Percentiles rank a stretch among this genome's conserved stretches.
Conservation (phyloP, 2,329 filamentous ascomycete species). For the Microcyclospora tardicrescens region DNA sequence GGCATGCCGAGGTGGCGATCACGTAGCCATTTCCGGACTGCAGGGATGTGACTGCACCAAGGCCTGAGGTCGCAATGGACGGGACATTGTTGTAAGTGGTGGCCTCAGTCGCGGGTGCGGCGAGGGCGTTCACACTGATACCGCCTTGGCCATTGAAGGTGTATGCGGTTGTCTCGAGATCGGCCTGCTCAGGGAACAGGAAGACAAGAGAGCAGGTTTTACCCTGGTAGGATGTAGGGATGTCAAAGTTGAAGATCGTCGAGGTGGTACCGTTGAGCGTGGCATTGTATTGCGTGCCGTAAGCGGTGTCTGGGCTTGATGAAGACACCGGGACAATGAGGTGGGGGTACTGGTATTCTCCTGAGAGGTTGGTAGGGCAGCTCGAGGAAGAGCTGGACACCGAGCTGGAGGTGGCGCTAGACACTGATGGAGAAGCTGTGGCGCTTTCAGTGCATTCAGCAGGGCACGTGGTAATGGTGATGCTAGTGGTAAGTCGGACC, state of each 20-base stretch:
- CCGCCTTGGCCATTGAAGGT: conserved; percentile 27
- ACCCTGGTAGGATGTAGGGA: conserved; percentile 26
- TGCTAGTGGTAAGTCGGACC: too few relatives aligned
- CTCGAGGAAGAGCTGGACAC: conserved; percentile 6
- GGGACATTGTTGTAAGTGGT: conserved; percentile 14
- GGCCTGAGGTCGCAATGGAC: background rate
- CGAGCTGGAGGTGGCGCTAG: background rate
- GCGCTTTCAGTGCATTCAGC: background rate
- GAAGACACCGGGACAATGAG: conserved; percentile 26
- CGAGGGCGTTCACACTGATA: conserved; percentile 20
- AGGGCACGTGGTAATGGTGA: too few relatives aligned
- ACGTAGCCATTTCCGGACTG: conserved; percentile 8
- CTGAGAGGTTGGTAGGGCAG: conserved; percentile 19
- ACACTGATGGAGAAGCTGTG: background rate
- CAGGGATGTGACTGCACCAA: conserved; percentile 5
- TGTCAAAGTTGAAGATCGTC: conserved; percentile 36
- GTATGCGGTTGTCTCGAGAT: conserved; percentile 25
- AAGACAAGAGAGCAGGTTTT: conserved; percentile 38
- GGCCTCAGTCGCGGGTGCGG: conserved; percentile 5
- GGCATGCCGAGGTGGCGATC: conserved; percentile 7
- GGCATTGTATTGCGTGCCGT: conserved; percentile 29
- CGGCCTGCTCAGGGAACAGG: conserved; percentile 27
- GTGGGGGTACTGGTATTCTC: conserved; percentile 25
- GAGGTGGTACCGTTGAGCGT: conserved; percentile 26
- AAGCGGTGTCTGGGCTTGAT: conserved; percentile 24